A percentile compares a stretch with the other conserved stretches of the same genome.
These are phyloP conservation scores for Hibiscus mutabilis DNA, from an alignment of 345 rosid genomes.

Conservation along the genomic window DNA sequence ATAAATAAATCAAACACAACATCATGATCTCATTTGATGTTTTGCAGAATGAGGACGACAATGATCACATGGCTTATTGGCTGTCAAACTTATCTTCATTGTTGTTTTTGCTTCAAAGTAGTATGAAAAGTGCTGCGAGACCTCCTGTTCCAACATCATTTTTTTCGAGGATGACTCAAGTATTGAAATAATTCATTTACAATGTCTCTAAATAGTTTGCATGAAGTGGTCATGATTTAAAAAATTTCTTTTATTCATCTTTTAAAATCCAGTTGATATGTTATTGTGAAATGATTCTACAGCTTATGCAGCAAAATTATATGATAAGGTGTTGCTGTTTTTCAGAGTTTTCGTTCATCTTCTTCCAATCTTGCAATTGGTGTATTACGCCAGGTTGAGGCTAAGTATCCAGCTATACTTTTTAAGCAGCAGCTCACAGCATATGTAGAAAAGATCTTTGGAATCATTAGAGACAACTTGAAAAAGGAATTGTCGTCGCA, in stretches of 20 bases:
- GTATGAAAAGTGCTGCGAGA: conserved; percentile 58
- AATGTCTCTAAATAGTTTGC: not conserved
- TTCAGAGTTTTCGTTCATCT: conserved; percentile 83
- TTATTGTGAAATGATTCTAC: not conserved
- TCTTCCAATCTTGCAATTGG: conserved; percentile 55
- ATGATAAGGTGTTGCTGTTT: conserved; percentile 6
- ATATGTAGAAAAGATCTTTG: conserved; percentile 82
- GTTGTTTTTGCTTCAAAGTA: conserved; percentile 72
- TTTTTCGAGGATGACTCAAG: conserved; percentile 87
- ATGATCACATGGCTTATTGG: conserved; percentile 82
- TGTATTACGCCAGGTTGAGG: conserved; percentile 72
- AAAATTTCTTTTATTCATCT: too few species aligned
- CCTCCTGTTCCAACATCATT: conserved; percentile 74
- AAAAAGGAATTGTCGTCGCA: conserved; percentile 61
- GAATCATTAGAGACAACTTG: conserved; percentile 79
- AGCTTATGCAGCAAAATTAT: not conserved
- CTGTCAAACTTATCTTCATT: conserved; percentile 70
- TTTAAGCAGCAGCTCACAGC: conserved; percentile 97
- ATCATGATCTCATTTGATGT: not conserved
- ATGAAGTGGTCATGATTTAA: not conserved
- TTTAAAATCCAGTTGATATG: not conserved
- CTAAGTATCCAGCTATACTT: conserved; percentile 94
- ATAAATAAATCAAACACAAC: not conserved
- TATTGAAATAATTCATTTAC: conserved; percentile 16
- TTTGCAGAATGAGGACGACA: conserved; percentile 69